Evolutionary conservation across 1,284 basidiomycete genomes (phyloP), one percentile per base, ranked within the genome.

Genomic region (Leccinum fallax): DNA sequence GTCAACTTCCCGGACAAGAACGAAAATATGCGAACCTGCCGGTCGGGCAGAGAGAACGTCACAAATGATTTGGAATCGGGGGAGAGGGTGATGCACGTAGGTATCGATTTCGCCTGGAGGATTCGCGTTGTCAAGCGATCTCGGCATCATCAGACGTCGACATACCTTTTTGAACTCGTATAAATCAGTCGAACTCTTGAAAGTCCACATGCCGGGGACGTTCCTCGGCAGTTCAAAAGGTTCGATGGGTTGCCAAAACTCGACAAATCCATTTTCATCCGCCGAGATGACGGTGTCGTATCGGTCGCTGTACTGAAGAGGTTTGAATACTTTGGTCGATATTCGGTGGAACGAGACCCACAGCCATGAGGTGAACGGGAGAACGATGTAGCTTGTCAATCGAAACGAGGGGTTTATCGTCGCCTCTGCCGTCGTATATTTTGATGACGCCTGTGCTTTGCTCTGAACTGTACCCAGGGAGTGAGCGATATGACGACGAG

Each of bases 151-250:
- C 5, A 32, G 49, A 61, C 24, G n/a, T 28, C 2, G 4, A 61
- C 78, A 15, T 60, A 92, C 94, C 85, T 98, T 99, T 80, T 98
- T 98, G 79, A 99, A 99, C 67, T 98, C 96, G 76, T 98, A 99
- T 34, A 99, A 78, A 71, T 98, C 95, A 0, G 97, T 99, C 51
- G 88, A 83, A 52, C 88, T 92, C 76, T 99, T 99, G 80, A 85
- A 95, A 52, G 89, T 82, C 94, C 97, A 99, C 63, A 98, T 76
- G 1, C 90, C 90, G 0, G 87, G 82, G 5, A 92, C 80, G 59
- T 90, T 85, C 66, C 87, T 88, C 0, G 97, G 96, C 46, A 89
- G 80, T 57, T 88, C 89, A 70, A 95, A 98, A 1, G 93, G 93
- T 69, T 97, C 94, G 9, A 74, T 78, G 0, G 95, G 94, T 71